Percentiles rank a stretch among this genome's conserved stretches.
These are phyloP conservation scores for Lodderomyces margitis DNA, from an alignment of 1,139 yeast genomes.

Conservation along the genomic window DNA sequence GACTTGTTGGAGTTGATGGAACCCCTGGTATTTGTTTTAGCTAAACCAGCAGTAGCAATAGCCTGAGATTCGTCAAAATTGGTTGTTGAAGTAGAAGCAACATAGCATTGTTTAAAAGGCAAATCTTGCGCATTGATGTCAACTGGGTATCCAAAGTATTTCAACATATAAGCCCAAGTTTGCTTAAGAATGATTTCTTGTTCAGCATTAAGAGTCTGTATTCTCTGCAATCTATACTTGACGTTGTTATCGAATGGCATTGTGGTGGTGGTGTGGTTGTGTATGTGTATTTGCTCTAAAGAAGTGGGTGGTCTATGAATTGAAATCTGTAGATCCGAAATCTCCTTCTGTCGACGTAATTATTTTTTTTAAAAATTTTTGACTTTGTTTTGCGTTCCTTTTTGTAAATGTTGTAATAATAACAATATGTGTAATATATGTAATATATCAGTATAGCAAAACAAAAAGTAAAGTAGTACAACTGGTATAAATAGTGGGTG, in stretches of 20 bases:
- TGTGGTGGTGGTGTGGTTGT: conserved; percentile 1
- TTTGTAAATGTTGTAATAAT: no score
- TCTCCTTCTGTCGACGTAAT: no score
- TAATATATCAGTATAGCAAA: no score
- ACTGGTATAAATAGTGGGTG: no score
- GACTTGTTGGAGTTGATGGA: conserved; percentile 27
- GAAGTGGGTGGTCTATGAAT: neutral
- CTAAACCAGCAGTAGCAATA: conserved; percentile 22
- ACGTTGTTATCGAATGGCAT: conserved; percentile 13
- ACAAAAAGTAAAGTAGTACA: no score
- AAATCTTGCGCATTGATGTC: conserved; percentile 33
- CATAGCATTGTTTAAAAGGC: conserved; percentile 31
- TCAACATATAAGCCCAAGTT: conserved; percentile 38
- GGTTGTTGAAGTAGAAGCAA: conserved; percentile 28
- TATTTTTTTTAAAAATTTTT: no score
- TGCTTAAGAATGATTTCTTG: conserved; percentile 44
- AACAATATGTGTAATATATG: no score
- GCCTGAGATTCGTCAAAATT: conserved; percentile 21
- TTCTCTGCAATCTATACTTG: conserved; percentile 38
- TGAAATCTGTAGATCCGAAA: no score
- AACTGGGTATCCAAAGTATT: conserved; percentile 39
- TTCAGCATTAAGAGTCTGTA: conserved; percentile 39
- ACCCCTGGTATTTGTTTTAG: conserved; percentile 26
- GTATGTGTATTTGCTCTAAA: neutral
- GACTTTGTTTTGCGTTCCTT: no score